Evolutionary conservation across 352 stramenopile species (phyloP).

Genomic region (Pythium aphanidermatum): DNA sequence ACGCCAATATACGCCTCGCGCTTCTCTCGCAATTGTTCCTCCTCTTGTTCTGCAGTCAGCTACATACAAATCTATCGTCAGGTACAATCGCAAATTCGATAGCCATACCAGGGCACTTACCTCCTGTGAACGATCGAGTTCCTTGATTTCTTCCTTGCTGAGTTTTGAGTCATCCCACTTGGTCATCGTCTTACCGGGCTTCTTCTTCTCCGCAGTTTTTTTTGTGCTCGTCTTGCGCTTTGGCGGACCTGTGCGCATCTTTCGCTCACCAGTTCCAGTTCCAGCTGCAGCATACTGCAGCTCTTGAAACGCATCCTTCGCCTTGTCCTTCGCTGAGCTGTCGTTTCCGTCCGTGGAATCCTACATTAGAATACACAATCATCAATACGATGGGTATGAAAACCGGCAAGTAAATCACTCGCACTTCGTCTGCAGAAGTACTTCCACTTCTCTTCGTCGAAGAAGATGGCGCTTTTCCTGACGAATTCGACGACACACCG

Average conservation of each 20-base stretch:
- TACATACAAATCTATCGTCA: too few relatives aligned
- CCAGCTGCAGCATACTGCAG: conserved; percentile 46
- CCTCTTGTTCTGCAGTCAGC: conserved; percentile 66
- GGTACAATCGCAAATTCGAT: too few relatives aligned
- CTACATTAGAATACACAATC: background rate
- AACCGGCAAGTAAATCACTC: conserved; percentile 17
- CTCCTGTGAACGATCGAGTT: conserved; percentile 62
- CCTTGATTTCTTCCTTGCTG: conserved; percentile 74
- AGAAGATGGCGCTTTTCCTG: conserved; percentile 40
- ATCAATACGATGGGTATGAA: background rate
- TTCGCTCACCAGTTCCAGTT: conserved; percentile 30
- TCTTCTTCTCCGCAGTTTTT: conserved; percentile 48
- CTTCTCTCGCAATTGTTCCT: conserved; percentile 60
- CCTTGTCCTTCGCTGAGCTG: conserved; percentile 36
- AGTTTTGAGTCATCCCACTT: conserved; percentile 85
- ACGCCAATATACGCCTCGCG: conserved; percentile 81
- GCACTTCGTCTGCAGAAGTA: conserved; percentile 34
- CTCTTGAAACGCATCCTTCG: conserved; percentile 49
- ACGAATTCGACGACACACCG: conserved; percentile 35
- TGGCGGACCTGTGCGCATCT: conserved; percentile 70
- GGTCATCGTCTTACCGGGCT: conserved; percentile 70
- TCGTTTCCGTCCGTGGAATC: conserved; percentile 63
- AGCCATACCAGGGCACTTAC: conserved; percentile 32
- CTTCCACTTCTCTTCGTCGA: conserved; percentile 25
- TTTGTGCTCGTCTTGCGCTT: conserved; percentile 51